phyloP scores from a whole-genome alignment of 768 basidiomycete genomes.

The Amanita fuliginea region DNA sequence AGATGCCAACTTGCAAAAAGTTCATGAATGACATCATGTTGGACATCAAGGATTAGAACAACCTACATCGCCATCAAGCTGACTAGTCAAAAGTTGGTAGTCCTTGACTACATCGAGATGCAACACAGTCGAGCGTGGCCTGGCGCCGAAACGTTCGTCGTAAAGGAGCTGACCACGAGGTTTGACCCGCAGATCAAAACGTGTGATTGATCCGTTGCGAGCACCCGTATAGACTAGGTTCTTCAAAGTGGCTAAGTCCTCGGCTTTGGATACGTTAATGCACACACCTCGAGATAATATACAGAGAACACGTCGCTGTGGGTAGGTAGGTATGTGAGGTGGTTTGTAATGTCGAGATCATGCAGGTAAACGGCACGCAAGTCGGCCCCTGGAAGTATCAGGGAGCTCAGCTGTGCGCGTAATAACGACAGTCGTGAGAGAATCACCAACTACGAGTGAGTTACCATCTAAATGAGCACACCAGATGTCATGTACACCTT shows the following conservation, averaged over 20 bases:
- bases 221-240: conserved; percentile 42
- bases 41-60: too few species aligned
- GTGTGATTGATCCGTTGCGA: conserved; percentile 46
- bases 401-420: not conserved
- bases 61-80: conserved; percentile 51
- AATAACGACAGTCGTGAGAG: not conserved
- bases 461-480: conserved; percentile 36
- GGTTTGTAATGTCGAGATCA: conserved; percentile 31
- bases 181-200: conserved; percentile 45
- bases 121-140: conserved; percentile 35
- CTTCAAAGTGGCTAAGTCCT: conserved; percentile 18
- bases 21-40: too few species aligned
- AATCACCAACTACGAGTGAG: conserved; percentile 42
- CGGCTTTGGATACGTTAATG: not conserved
- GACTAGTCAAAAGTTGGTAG: conserved; percentile 42
- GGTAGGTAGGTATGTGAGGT: conserved; percentile 33
- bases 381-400: conserved; percentile 32
- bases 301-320: conserved; percentile 56
- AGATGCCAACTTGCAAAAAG: conserved; percentile 46
- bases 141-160: conserved; percentile 19
- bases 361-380: conserved; percentile 38
- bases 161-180: conserved; percentile 29
- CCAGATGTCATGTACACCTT: conserved; percentile 43
- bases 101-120: conserved; percentile 40
- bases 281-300: conserved; percentile 36